phyloP scores from a whole-genome alignment of 1,284 basidiomycete genomes.

The Golubevia pallescens region DNA sequence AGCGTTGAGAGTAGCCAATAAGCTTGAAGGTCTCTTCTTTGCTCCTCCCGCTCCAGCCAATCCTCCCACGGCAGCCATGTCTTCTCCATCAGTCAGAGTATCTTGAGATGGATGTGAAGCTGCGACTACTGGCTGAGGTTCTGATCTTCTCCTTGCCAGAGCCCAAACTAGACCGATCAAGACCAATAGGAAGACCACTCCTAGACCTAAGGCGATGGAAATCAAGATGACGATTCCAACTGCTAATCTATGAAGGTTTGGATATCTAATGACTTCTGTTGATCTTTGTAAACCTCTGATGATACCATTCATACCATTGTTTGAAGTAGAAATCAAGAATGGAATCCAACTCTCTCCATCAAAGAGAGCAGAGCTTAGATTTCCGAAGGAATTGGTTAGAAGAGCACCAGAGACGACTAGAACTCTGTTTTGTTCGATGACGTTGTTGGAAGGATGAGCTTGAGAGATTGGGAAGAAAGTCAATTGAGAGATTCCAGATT shows the following conservation, averaged over 20 bases:
- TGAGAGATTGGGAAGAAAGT: constrained; percentile 82
- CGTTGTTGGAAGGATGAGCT: constrained; percentile 73
- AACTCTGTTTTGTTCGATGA: constrained; percentile 85
- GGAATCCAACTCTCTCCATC: constrained; percentile 85
- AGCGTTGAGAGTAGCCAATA: constrained; percentile 57
- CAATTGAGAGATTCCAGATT: constrained; percentile 79
- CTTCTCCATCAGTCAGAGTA: constrained; percentile 13
- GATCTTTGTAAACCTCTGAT: constrained; percentile 78
- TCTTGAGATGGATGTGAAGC: constrained; percentile 35
- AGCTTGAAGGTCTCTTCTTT: constrained; percentile 41
- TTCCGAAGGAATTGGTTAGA: constrained; percentile 72
- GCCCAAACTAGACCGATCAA: constrained; percentile 88
- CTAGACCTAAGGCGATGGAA: constrained; percentile 93
- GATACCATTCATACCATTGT: constrained; percentile 75
- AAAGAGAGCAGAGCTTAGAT: constrained; percentile 75
- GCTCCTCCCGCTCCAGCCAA: constrained; percentile 9
- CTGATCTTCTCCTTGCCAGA: constrained; percentile 70
- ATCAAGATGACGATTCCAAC: constrained; percentile 93
- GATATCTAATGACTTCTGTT: constrained; percentile 66
- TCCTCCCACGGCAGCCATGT: constrained; percentile 1
- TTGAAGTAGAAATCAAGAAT: constrained; percentile 76
- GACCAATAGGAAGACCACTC: constrained; percentile 88
- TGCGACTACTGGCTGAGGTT: constrained; percentile 25
- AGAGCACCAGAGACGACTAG: constrained; percentile 86
- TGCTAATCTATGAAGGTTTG: constrained; percentile 69